phyloP scores from a whole-genome alignment of 805 yeast genomes.

The Starmera quercuum region DNA sequence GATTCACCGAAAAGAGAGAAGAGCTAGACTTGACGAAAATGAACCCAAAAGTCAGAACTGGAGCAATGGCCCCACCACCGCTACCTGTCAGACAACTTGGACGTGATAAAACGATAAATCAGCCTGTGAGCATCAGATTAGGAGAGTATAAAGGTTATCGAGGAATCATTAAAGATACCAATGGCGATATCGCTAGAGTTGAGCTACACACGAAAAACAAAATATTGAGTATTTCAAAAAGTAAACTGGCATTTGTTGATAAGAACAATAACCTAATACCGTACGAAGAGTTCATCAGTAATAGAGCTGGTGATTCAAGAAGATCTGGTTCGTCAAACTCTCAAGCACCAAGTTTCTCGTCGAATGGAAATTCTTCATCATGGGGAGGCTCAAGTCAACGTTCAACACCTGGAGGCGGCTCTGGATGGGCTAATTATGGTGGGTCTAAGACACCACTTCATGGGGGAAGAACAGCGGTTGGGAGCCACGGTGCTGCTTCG shows the following conservation, averaged over 20 bases:
- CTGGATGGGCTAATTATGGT: conserved; percentile 23
- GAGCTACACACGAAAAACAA: conserved; percentile 92
- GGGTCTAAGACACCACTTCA: conserved; percentile 34
- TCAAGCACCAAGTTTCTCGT: conserved; percentile 1
- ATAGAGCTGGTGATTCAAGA: conserved; percentile 18
- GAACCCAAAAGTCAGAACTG: conserved; percentile 67
- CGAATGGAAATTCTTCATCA: conserved; percentile 4
- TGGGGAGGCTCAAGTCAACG: conserved; percentile 2
- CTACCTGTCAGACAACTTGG: conserved; percentile 54
- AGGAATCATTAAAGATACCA: conserved; percentile 91
- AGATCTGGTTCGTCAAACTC: conserved; percentile 9
- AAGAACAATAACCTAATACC: conserved; percentile 65
- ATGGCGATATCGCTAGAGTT: conserved; percentile 84
- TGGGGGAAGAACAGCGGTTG: conserved; percentile 17
- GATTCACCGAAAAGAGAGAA: conserved; percentile 35
- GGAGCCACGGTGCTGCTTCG: conserved; percentile 16
- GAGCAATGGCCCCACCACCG: conserved; percentile 54
- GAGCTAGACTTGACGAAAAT: conserved; percentile 69
- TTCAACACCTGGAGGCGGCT: conserved; percentile 23
- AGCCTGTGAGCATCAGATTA: conserved; percentile 83
- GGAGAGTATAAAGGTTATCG: conserved; percentile 88
- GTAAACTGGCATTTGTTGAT: conserved; percentile 66
- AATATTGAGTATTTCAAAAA: conserved; percentile 76
- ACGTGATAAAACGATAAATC: conserved; percentile 73
- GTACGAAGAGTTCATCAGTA: conserved; percentile 71